A percentile compares a stretch with the other conserved stretches of the same genome.
Evolutionary conservation across 129 eudicot genomes (phyloP).

Genomic region (Artemisia annua): DNA sequence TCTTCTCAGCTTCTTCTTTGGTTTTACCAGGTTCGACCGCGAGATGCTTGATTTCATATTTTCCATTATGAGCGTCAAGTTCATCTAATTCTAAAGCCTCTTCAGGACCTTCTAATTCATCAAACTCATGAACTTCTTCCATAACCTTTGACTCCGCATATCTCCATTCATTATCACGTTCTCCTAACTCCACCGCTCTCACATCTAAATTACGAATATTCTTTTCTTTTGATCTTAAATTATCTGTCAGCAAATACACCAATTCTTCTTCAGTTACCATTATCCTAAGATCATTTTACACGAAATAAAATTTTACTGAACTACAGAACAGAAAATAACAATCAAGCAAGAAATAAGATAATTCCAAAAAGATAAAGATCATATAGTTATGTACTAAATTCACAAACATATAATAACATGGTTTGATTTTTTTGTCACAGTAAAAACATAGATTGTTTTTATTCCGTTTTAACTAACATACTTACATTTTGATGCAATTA

Average conservation of each 20-base stretch:
- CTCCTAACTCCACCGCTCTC: slow-evolving; percentile 34
- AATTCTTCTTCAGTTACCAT: slow-evolving; percentile 6
- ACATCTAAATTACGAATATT: background rate
- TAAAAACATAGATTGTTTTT: too few relatives aligned
- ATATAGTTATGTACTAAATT: too few relatives aligned
- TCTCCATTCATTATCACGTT: slow-evolving; percentile 27
- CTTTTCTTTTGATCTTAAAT: slow-evolving; percentile 14
- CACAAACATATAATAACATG: background rate
- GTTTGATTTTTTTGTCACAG: too few relatives aligned
- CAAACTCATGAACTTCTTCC: slow-evolving; percentile 27
- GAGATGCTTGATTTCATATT: slow-evolving; percentile 15
- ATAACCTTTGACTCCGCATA: slow-evolving; percentile 7
- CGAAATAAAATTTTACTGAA: too few relatives aligned
- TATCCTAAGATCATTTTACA: background rate
- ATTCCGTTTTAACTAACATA: too few relatives aligned
- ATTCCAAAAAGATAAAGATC: background rate
- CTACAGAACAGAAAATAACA: background rate
- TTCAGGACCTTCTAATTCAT: slow-evolving; percentile 41
- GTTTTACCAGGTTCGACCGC: slow-evolving; percentile 30
- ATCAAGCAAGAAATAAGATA: background rate
- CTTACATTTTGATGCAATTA: too few relatives aligned
- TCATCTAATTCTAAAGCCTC: slow-evolving; percentile 35
- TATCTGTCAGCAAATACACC: slow-evolving; percentile 18
- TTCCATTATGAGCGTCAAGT: slow-evolving; percentile 21
- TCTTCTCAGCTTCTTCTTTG: slow-evolving; percentile 54